Evolutionary conservation across 2,329 filamentous ascomycete species (phyloP), one percentile per base, ranked within the genome.

Genomic region (Diaporthe batatas): DNA sequence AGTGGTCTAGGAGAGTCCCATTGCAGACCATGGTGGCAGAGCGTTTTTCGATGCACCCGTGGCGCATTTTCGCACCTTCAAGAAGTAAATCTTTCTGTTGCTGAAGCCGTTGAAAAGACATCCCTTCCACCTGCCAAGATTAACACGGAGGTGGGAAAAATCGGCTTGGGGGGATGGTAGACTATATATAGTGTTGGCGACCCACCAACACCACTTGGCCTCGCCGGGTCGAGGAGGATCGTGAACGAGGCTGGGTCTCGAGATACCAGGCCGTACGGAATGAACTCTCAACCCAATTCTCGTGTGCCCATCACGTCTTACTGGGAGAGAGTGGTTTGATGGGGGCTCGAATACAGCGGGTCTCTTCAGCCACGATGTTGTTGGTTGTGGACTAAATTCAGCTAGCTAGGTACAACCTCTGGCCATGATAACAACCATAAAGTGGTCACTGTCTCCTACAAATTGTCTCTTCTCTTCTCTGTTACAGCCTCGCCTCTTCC

Each of bases 271-370:
- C 29, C 14, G n/a, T 14, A 36, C n/a, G 39, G 39, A 47, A 64
- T 7, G 39, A 10, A n/a, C 23, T 47, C 10, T 14, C 3, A 6
- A 6, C 6, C 10, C 39, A 16, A 62, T 21, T 10, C 3, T 34
- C 18, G 8, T 34, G 16, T 10, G 18, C 42, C 21, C 47, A 23
- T 51, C n/a, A 11, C n/a, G 3, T 51, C 10, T 34, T 25, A n/a
- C 58, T 29, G 39, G n/a, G 58, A 64, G 58, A 6, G 58, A 64
- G 58, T 11, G 25, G 39, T 21, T 49, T 64, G 58, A 25, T 47
- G 58, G 18, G 12, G 32, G 8, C 18, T 23, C 58, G 39, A 42
- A 14, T 39, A 25, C 42, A 11, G 11, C 7, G 25, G 25, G 32
- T 32, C 16, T 25, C 39, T n/a, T 16, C 25, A 39, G 29, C 42